Evolutionary conservation across 1,139 yeast species (phyloP).

Genomic region (Blastobotrys illinoisensis): DNA sequence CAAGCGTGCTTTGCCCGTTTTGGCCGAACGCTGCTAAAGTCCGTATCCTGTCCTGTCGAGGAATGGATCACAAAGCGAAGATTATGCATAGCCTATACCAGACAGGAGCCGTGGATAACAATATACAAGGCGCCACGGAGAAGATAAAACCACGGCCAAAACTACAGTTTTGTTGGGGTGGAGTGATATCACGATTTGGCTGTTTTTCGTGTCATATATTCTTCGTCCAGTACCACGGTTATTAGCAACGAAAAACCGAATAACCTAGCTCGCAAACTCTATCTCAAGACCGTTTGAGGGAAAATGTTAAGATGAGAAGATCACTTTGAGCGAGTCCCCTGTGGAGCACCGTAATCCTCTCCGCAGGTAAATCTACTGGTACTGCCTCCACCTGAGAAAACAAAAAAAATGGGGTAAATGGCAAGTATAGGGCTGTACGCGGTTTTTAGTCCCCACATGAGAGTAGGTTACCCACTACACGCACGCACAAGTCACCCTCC

Average conservation of each 20-base stretch:
- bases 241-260: background rate
- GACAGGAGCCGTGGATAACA: background rate
- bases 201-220: background rate
- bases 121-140: too few species aligned
- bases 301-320: too few species aligned
- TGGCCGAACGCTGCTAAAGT: conserved; percentile 9
- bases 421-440: background rate
- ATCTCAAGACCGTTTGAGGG: background rate
- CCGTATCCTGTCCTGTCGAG: conserved; percentile 5
- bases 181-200: background rate
- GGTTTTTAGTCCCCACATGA: background rate
- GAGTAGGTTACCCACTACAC: background rate
- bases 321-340: too few species aligned
- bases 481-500: background rate
- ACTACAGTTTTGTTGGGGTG: background rate
- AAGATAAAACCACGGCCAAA: background rate
- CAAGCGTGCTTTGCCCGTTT: conserved; percentile 19
- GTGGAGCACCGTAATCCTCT: too few species aligned
- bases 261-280: background rate
- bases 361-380: too few species aligned
- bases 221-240: background rate
- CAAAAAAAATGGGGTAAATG: background rate
- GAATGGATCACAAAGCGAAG: conserved; percentile 1
- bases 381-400: background rate
- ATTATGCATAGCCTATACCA: background rate